Conservation (phyloP, 495 filamentous ascomycete species). For the Hypoxylon cercidicola region DNA sequence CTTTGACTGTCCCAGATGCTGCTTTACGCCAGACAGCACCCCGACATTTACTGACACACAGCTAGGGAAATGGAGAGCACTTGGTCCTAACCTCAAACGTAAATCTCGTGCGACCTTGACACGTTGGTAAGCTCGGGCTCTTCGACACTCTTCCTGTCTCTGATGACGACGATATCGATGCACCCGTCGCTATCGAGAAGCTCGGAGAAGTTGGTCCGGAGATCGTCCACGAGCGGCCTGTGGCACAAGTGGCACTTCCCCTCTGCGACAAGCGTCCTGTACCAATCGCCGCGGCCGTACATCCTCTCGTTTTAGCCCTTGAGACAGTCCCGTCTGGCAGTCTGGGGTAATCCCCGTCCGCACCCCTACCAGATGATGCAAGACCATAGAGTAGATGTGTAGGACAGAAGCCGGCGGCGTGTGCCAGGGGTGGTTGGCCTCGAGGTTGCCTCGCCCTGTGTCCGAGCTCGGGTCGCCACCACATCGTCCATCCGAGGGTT, state of each 20-base stretch:
- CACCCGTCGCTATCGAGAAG: not conserved
- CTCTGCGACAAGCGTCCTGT: not conserved
- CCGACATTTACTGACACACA: no score
- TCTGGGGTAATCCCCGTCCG: not conserved
- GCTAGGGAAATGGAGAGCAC: not conserved
- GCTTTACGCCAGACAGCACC: no score
- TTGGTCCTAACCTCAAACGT: not conserved
- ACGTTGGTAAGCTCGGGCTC: not conserved
- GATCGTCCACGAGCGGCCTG: not conserved
- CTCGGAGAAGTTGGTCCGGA: slow-evolving; percentile 1
- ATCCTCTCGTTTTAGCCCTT: not conserved
- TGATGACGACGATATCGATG: slow-evolving; percentile 3
- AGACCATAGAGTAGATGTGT: slow-evolving; percentile 5
- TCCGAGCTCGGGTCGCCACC: slow-evolving; percentile 1
- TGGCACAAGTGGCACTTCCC: not conserved
- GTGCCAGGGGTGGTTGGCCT: slow-evolving; percentile 6
- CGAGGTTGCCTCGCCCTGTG: not conserved
- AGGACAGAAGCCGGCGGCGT: not conserved
- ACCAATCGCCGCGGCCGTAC: not conserved
- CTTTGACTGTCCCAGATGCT: no score
- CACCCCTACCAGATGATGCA: slow-evolving; percentile 5
- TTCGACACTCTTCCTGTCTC: slow-evolving; percentile 4
- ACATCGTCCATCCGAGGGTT: not conserved
- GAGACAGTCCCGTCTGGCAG: no score
- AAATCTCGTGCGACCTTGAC: not conserved